Percentiles rank a stretch among this genome's conserved stretches.
Conservation (phyloP, 1,139 yeast species). For the Hemisphaericaspora lyxosophila region DNA sequence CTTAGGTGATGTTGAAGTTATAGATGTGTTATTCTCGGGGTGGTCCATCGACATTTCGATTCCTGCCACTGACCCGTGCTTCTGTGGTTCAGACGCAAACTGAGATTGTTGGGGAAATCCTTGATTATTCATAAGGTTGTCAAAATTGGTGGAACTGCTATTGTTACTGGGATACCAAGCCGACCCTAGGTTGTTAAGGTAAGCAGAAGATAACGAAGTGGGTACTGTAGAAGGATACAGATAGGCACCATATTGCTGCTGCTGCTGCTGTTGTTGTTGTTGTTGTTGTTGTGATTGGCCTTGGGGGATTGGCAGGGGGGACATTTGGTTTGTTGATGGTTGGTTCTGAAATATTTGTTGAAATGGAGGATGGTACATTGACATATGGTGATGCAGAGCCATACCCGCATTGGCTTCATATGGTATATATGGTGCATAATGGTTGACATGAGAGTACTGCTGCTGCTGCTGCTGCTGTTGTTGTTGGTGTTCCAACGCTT, state of each 20-base stretch:
- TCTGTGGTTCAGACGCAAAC: conserved; percentile 6
- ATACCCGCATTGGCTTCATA: conserved; percentile 10
- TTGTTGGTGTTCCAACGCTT: conserved; percentile 3
- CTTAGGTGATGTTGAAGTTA: conserved; percentile 10
- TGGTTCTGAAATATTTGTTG: conserved; percentile 2
- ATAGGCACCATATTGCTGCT: conserved; percentile 2
- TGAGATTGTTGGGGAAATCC: conserved; percentile 4
- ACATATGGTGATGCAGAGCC: conserved; percentile 8
- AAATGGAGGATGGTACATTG: conserved; percentile 2
- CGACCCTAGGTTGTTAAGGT: conserved; percentile 2
- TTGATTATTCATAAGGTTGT: conserved; percentile 3
- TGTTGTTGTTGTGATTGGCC: conserved; percentile 7
- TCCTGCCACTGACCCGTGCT: conserved; percentile 1
- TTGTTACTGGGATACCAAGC: conserved; percentile 7
- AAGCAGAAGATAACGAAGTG: conserved; percentile 2
- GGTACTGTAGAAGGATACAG: conserved; percentile 1
- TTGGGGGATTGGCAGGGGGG: conserved; percentile 4
- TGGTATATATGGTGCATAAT: conserved; percentile 13
- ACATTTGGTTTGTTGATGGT: conserved; percentile 2
- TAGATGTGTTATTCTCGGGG: background rate
- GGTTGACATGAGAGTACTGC: conserved; percentile 13
- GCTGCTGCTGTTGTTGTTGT: conserved; percentile 6
- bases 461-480: conserved; percentile 8
- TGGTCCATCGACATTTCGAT: background rate
- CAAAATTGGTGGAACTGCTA: conserved; percentile 7